Conservation (phyloP, 1,284 basidiomycete genomes). For the Malassezia dermatis region DNA sequence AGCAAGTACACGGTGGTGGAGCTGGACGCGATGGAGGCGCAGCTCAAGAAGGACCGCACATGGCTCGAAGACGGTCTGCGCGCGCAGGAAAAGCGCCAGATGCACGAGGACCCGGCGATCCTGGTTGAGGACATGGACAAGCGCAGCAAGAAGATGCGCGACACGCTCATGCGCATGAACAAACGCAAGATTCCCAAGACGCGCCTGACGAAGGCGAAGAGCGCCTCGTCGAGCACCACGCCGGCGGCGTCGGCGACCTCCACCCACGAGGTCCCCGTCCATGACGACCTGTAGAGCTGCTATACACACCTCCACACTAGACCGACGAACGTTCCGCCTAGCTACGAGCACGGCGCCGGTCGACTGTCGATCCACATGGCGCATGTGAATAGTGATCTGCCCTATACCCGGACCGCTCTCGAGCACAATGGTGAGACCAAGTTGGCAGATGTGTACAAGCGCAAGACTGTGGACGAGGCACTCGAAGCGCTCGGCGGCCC, state of each 20-base stretch:
- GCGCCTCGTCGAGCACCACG: neutral
- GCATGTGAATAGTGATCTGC: constrained; percentile 3
- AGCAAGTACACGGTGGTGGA: constrained; percentile 45
- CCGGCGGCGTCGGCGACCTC: constrained; percentile 1
- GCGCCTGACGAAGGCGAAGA: constrained; percentile 23
- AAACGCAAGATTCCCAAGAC: constrained; percentile 42
- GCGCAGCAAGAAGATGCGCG: constrained; percentile 35
- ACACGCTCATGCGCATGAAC: constrained; percentile 35
- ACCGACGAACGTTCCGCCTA: neutral
- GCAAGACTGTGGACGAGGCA: constrained; percentile 22
- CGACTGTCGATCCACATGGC: neutral
- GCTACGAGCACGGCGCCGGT: neutral
- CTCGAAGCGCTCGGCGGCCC: constrained; percentile 22
- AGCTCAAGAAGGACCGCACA: constrained; percentile 30
- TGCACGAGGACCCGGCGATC: constrained; percentile 39
- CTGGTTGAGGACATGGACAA: constrained; percentile 38
- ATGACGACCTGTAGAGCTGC: constrained; percentile 13
- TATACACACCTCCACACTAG: constrained; percentile 6
- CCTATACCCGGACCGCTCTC: neutral
- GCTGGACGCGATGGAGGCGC: constrained; percentile 32
- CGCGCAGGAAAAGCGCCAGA: constrained; percentile 28
- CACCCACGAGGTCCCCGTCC: constrained; percentile 5
- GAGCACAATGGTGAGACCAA: neutral
- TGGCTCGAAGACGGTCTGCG: constrained; percentile 41
- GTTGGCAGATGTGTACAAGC: constrained; percentile 22